phyloP scores from a whole-genome alignment of 1,139 yeast genomes.

The Diutina pseudorugosa region DNA sequence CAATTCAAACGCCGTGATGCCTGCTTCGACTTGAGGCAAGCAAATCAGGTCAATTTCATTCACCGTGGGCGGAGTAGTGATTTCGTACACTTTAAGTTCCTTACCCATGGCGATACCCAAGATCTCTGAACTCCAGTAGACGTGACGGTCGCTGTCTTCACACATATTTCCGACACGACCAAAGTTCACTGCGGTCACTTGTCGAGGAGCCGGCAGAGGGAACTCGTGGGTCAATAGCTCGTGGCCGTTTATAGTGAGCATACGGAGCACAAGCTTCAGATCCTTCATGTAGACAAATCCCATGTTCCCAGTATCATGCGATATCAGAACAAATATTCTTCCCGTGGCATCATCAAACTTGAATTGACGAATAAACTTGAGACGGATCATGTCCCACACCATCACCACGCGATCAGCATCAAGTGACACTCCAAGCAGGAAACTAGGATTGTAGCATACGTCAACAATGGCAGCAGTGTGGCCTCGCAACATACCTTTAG shows the following conservation, averaged over 20 bases:
- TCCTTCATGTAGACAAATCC: background rate
- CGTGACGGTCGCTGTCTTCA: background rate
- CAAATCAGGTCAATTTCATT: background rate
- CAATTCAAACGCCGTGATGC: background rate
- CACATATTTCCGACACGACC: background rate
- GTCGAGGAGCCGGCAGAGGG: background rate
- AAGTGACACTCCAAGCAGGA: slow-evolving; percentile 37
- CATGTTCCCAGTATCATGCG: slow-evolving; percentile 47
- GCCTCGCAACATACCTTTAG: slow-evolving; percentile 38
- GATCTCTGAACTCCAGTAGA: background rate
- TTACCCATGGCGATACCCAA: background rate
- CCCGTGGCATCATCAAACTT: background rate
- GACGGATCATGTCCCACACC: slow-evolving; percentile 49
- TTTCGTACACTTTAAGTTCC: background rate
- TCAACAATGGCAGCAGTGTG: slow-evolving; percentile 33
- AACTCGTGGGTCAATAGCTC: background rate
- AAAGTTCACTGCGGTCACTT: background rate
- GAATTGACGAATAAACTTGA: slow-evolving; percentile 35
- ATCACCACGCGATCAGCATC: slow-evolving; percentile 39
- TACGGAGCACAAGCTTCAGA: background rate
- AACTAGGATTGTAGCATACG: slow-evolving; percentile 36
- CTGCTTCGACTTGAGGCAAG: background rate
- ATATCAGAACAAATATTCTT: slow-evolving; percentile 28
- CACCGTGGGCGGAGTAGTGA: background rate
- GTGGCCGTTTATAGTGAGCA: background rate